Evolutionary conservation across 352 stramenopile genomes (phyloP).

Genomic region (Aphanomyces euteiches): DNA sequence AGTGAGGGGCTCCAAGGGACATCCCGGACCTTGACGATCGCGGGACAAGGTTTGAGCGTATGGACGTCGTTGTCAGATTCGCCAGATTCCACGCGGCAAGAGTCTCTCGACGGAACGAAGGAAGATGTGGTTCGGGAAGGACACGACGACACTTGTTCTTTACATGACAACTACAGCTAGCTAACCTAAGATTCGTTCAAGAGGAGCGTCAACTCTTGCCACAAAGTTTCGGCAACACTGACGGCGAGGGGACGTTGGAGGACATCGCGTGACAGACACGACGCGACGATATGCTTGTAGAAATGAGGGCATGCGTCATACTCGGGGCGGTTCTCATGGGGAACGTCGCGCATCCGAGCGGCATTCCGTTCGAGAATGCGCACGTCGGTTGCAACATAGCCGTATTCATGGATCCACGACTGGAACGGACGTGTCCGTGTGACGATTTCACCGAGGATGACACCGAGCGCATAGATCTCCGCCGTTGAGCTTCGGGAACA

Average conservation of each 20-base stretch:
- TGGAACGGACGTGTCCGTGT: slow-evolving; percentile 9
- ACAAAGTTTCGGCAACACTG: slow-evolving; percentile 14
- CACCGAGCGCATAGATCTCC: slow-evolving; percentile 20
- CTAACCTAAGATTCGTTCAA: too few species aligned
- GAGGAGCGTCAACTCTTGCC: slow-evolving; percentile 4
- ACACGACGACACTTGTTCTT: too few species aligned
- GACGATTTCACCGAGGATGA: slow-evolving; percentile 23
- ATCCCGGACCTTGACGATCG: too few species aligned
- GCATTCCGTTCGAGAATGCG: not conserved
- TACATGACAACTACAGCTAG: too few species aligned
- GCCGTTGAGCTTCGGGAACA: slow-evolving; percentile 4
- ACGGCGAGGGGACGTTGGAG: slow-evolving; percentile 19
- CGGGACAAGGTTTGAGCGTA: too few species aligned
- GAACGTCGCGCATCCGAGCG: not conserved
- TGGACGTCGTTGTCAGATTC: too few species aligned
- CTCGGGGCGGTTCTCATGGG: slow-evolving; percentile 1
- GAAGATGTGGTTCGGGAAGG: too few species aligned
- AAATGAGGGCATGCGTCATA: slow-evolving; percentile 6
- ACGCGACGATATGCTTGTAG: not conserved
- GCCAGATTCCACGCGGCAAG: too few species aligned
- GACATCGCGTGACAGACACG: slow-evolving; percentile 15
- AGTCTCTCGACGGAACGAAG: too few species aligned
- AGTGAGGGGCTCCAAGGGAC: too few species aligned
- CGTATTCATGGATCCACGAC: not conserved
- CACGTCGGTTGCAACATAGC: not conserved